Base-by-base conservation (phyloP, 805 yeast species). In the Nakazawaea populi region DNA sequence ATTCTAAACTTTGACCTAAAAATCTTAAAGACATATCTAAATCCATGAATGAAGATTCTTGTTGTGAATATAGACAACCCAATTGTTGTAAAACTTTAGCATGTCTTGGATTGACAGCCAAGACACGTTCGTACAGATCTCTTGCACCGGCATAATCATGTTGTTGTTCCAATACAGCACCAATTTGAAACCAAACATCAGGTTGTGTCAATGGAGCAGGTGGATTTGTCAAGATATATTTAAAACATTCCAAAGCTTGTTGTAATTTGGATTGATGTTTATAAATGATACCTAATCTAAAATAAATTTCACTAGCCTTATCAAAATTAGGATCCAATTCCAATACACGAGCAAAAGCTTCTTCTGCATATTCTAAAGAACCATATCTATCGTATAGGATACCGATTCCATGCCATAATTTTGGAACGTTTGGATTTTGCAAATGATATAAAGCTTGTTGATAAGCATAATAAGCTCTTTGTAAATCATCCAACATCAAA, bases 111-210 rank as follows among this genome's bases (percentile, higher is more conserved):
- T 89, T 89, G 43, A 87, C 91, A 59, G 82, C 82, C 51, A 94
- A 73, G 0, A 94, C 98, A 53, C 94, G 81, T 68, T 92, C 97
- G 66, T 94, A 94, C 7, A 98, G 98, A 56, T 91, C 97, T 60
- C 85, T 83, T 3, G 99, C 98, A 38, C 91, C 89, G 55, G 77
- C 80, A 79, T 88, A 92, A 63, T 90, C 96, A 61, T 89, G 83
- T 71, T 88, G 92, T 64, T 87, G 96, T 67, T 94, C 99, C 60
- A 94, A 77, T 1, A 94, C 98, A 34, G 90, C 87, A 40, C 99
- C 99, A 56, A 94, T 87, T 70, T 94, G 99, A 73, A 94, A 94
- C 98, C 98, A 94, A 49, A 94, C 95, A 65, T 94, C 99, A 47
- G 96, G 89, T 65, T 89, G 96, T 44, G 97, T 91, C 56, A 94